phyloP scores from a whole-genome alignment of 1,284 basidiomycete genomes.

The Ceraceosorus guamensis region DNA sequence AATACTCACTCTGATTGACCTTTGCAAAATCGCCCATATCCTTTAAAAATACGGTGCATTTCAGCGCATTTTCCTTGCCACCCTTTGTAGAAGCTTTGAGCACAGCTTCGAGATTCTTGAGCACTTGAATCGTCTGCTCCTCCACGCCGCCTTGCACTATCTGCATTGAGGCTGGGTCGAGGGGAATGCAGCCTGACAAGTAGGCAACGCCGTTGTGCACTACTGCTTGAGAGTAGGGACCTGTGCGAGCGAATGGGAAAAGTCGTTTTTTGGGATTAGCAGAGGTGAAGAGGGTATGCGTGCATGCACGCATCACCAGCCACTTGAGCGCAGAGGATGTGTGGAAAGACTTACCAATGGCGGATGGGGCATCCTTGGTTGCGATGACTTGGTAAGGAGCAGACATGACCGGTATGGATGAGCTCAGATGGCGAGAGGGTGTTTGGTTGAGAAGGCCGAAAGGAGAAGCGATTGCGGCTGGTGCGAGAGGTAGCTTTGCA shows the following conservation, averaged over 20 bases:
- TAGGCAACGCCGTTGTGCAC: conserved; percentile 73
- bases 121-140: conserved; percentile 73
- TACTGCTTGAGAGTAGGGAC: conserved; percentile 63
- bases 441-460: not conserved
- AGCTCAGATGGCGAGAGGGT: conserved; percentile 1
- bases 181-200: conserved; percentile 79
- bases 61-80: conserved; percentile 51
- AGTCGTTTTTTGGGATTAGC: too few relatives aligned
- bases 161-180: conserved; percentile 68
- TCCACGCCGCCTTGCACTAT: conserved; percentile 70
- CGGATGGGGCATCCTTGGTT: conserved; percentile 41
- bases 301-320: too few relatives aligned
- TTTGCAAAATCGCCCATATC: conserved; percentile 80
- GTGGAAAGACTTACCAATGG: too few relatives aligned
- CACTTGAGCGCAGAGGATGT: too few relatives aligned
- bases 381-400: conserved; percentile 35
- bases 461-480: not conserved
- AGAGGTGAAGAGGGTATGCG: too few relatives aligned
- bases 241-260: too few relatives aligned
- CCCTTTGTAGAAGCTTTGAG: conserved; percentile 73
- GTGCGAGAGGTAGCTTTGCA: not conserved
- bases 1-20: conserved; percentile 60
- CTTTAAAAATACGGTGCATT: conserved; percentile 71
- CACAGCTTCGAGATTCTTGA: conserved; percentile 77
- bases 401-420: not conserved